Evolutionary conservation across 169 alveolate genomes (phyloP).

Genomic region (Plasmodium blacklocki): DNA sequence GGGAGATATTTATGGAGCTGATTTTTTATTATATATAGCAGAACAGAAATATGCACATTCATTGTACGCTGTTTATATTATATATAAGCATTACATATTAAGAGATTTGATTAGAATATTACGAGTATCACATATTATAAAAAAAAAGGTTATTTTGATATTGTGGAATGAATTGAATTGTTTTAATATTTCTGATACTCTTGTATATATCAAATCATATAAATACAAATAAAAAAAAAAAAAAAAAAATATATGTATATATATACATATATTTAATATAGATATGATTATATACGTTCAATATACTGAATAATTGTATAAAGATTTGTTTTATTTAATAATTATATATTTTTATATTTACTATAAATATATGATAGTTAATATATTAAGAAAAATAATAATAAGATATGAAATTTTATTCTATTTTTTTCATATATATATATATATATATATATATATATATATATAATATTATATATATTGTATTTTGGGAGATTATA

Average conservation of each 20-base stretch:
- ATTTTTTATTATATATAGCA: conserved; percentile 43
- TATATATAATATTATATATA: no score
- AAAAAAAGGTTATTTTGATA: conserved; percentile 52
- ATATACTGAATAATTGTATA: no score
- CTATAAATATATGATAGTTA: no score
- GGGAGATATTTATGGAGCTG: conserved; percentile 66
- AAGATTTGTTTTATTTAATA: neutral
- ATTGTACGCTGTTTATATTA: conserved; percentile 37
- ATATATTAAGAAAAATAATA: no score
- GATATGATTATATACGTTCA: no score
- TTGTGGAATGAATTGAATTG: neutral
- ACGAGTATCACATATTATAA: conserved; percentile 33
- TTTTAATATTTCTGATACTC: conserved; percentile 2
- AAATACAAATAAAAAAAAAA: conserved; percentile 14
- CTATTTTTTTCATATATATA: no score
- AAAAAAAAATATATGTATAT: neutral
- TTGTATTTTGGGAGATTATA: no score
- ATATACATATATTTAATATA: no score
- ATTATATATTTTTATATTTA: no score
- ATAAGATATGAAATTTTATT: no score
- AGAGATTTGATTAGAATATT: conserved; percentile 49
- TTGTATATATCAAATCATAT: conserved; percentile 39
- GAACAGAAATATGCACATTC: conserved; percentile 61
- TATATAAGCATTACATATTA: conserved; percentile 10
- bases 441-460: no score